Base-by-base conservation (phyloP, 352 stramenopile species). In the Pythium periplocum region DNA sequence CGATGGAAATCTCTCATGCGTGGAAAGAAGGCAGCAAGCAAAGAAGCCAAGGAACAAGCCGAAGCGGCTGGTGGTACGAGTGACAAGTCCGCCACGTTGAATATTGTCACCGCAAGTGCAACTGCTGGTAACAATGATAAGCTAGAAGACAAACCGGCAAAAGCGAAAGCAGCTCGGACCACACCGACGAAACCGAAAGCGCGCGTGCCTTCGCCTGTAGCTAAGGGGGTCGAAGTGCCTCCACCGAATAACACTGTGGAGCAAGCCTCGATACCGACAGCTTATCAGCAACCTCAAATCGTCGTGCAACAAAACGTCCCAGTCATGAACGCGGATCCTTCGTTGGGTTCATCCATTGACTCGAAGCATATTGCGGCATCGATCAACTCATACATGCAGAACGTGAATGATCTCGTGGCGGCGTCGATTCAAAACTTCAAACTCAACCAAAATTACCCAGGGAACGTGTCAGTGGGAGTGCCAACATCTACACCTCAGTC, bases 1-100 rank as follows among this genome's bases (percentile, higher is more conserved):
- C 80, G 87, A 6, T 97, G 90, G 89, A 97, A 97, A 58, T 94
- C 85, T 30, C 66, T 96, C 2, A 95, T 93, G 84, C 67, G 84
- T 36, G 83, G 82, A 10, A 74, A 80, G 1, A 78, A 82, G 35
- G 77, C 82, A 45, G 72, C 75, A 4, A 78, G 71, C 4, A 90
- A 87, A 63, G 80, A 90, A 85, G 32, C 86, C 86, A 58, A 43
- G 44, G 55, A 52, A 52, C 39, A 38, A 41, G 41, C 41, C 11
- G 50, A 31, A 30, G 10, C 8, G 9, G 17, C 17, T 26, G 17
- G 17, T 26, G 17, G 17, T 26, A 26, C 17, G 17, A 26, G 17
- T 26, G 17, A 26, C 17, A 26, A 26, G 17, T 26, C 17, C 17
- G 17, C 17, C 17, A 36, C 45, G n/a, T 49, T 46, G 7, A 45